Percentiles rank a stretch among this genome's conserved stretches.
These are phyloP conservation scores for Pueraria montana DNA, from an alignment of 306 rosid genomes.

Conservation along the genomic window DNA sequence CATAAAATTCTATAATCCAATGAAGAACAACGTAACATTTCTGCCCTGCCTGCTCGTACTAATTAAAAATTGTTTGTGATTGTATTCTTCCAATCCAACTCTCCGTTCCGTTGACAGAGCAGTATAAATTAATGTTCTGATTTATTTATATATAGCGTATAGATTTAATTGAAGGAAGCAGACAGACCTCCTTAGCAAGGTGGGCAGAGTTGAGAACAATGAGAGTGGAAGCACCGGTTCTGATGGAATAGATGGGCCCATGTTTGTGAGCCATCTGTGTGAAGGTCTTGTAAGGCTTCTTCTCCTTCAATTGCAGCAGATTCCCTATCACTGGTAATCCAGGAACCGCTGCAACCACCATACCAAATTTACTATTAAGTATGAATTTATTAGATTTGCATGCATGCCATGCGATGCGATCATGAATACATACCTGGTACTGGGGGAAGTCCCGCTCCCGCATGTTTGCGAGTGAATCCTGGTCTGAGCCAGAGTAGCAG, in stretches of 20 bases:
- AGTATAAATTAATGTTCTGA: no score
- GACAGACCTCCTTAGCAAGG: conserved; percentile 78
- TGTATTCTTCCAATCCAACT: no score
- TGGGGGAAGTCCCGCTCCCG: conserved; percentile 64
- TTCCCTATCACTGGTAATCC: conserved; percentile 89
- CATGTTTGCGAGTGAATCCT: not conserved
- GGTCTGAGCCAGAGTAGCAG: not conserved
- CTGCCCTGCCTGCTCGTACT: no score
- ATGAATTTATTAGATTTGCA: no score
- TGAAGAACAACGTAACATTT: no score
- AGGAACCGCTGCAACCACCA: conserved; percentile 70
- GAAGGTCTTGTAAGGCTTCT: conserved; percentile 93
- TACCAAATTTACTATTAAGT: not conserved
- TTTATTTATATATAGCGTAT: no score
- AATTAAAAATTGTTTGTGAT: no score
- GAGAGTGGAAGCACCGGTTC: conserved; percentile 82
- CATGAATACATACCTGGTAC: conserved; percentile 60
- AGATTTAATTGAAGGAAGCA: no score
- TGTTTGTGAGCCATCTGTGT: conserved; percentile 67
- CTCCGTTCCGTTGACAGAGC: no score
- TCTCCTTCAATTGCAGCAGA: conserved; percentile 91
- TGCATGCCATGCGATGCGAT: no score
- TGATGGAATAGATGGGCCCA: conserved; percentile 87
- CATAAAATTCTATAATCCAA: conserved; percentile 10
- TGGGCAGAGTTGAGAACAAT: conserved; percentile 80